phyloP scores from a whole-genome alignment of 148 eudicot species.

The Beta vulgaris region DNA sequence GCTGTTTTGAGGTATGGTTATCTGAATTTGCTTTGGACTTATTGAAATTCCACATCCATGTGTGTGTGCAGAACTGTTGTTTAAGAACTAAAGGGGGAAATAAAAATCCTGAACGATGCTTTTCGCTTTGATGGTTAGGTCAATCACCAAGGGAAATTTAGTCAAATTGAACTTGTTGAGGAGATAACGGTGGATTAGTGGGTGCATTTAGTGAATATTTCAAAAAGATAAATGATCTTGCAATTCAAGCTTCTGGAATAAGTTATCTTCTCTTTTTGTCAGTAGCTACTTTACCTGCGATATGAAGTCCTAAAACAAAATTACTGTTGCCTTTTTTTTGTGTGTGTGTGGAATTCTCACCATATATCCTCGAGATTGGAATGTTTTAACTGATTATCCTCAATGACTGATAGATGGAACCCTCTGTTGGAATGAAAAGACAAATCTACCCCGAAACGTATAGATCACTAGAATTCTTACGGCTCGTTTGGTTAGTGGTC shows the following conservation, averaged over 20 bases:
- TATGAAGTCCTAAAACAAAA: background rate
- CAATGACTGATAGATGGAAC: too few species aligned
- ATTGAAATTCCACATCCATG: background rate
- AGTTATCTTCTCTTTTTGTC: background rate
- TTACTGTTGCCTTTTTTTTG: background rate
- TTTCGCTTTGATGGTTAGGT: background rate
- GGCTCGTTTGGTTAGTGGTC: too few species aligned
- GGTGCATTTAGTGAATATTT: background rate
- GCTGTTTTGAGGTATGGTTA: constrained; percentile 40
- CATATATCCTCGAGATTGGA: too few species aligned
- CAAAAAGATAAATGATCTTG: background rate
- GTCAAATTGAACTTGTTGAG: background rate
- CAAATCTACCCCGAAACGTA: too few species aligned
- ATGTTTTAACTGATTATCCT: too few species aligned
- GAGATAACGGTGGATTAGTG: background rate
- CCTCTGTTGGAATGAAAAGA: too few species aligned
- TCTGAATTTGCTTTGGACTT: constrained; percentile 3
- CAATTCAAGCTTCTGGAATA: background rate
- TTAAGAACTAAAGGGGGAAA: background rate
- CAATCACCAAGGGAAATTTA: background rate
- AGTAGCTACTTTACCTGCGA: background rate
- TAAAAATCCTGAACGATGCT: background rate
- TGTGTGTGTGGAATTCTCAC: too few species aligned
- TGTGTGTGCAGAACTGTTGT: background rate
- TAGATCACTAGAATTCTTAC: too few species aligned